These are phyloP conservation scores for Groenewaldozyma salmanticensis DNA, from an alignment of 805 yeast genomes.

Conservation along the genomic window DNA sequence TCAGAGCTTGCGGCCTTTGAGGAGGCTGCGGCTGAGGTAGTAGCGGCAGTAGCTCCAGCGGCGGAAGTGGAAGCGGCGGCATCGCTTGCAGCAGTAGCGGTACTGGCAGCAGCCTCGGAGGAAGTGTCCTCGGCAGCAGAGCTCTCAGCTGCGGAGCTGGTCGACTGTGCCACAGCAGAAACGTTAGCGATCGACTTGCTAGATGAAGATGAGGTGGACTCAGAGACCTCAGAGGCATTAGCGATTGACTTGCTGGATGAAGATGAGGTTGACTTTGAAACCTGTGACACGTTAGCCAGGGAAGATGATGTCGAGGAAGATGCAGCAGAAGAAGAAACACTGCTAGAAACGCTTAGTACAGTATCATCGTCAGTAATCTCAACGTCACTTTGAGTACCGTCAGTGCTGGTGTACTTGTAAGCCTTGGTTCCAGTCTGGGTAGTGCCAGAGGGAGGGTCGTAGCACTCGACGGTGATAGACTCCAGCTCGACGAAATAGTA, in stretches of 20 bases:
- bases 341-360: not conserved
- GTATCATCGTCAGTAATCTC: constrained; percentile 45
- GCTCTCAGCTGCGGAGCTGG: constrained; percentile 6
- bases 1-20: constrained; percentile 1
- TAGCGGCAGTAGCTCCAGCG: constrained; percentile 3
- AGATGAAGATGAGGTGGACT: constrained; percentile 4
- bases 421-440: constrained; percentile 36
- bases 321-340: not conserved
- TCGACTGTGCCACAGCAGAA: not conserved
- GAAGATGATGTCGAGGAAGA: constrained; percentile 4
- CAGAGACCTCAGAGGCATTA: constrained; percentile 10
- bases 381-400: constrained; percentile 35
- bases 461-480: constrained; percentile 53
- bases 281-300: constrained; percentile 14
- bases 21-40: constrained; percentile 3
- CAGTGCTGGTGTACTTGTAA: constrained; percentile 45
- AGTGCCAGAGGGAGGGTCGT: constrained; percentile 58
- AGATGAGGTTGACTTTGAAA: constrained; percentile 6
- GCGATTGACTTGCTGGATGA: constrained; percentile 18
- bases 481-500: constrained; percentile 64
- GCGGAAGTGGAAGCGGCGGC: constrained; percentile 5
- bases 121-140: constrained; percentile 5
- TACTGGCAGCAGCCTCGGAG: constrained; percentile 6
- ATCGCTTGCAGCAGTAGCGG: constrained; percentile 5
- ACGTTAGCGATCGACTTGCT: constrained; percentile 3